phyloP scores from a whole-genome alignment of 805 yeast species.

The Candida tallmaniae region DNA sequence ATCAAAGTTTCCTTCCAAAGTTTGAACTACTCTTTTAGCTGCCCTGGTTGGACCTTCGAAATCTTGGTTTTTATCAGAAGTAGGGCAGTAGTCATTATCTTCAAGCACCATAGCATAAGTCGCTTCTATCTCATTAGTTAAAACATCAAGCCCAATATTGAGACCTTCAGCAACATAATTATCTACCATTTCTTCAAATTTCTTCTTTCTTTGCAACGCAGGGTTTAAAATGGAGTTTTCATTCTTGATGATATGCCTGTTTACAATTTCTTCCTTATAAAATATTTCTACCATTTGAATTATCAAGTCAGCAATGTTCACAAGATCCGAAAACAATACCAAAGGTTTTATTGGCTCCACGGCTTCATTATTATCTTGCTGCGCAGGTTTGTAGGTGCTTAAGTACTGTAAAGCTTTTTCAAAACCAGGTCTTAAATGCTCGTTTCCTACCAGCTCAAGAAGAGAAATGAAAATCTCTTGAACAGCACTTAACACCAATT shows the following conservation, averaged over 20 bases:
- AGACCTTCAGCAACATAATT: constrained; percentile 89
- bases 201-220: constrained; percentile 73
- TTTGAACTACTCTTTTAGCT: constrained; percentile 55
- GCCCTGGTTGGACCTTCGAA: constrained; percentile 49
- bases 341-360: constrained; percentile 67
- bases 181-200: constrained; percentile 77
- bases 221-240: constrained; percentile 75
- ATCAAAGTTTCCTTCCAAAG: constrained; percentile 67
- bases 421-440: constrained; percentile 85
- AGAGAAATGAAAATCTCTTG: constrained; percentile 66
- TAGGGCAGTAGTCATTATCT: constrained; percentile 41
- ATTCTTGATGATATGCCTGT: constrained; percentile 55
- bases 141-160: constrained; percentile 85
- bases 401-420: constrained; percentile 70
- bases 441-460: constrained; percentile 55
- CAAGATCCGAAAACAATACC: constrained; percentile 81
- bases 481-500: constrained; percentile 35
- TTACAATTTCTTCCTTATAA: constrained; percentile 75
- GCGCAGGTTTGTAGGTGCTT: constrained; percentile 68
- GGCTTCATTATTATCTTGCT: constrained; percentile 18
- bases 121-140: constrained; percentile 74
- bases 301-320: constrained; percentile 87
- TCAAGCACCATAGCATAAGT: constrained; percentile 31
- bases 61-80: constrained; percentile 34
- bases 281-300: constrained; percentile 90